Evolutionary conservation across 225 moss, liverwort and hornwort genomes (phyloP).

Genomic region (Antitrichia curtipendula): DNA sequence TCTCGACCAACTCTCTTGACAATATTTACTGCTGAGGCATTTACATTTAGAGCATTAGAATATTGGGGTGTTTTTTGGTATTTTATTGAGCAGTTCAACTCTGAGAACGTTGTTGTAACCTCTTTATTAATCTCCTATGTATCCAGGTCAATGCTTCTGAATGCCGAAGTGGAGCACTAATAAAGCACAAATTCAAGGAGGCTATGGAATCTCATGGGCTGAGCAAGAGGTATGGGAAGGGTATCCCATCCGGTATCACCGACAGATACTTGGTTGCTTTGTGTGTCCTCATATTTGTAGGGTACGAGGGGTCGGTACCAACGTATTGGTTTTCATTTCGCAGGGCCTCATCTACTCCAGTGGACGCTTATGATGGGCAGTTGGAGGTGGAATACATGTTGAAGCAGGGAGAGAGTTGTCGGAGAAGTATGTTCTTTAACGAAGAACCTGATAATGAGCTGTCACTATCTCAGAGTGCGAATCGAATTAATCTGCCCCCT

Average conservation of each 20-base stretch:
- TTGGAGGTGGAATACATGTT: neutral
- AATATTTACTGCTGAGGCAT: neutral
- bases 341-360: constrained; percentile 17
- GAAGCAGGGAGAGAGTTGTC: constrained; percentile 16
- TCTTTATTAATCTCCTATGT: neutral
- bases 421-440: constrained; percentile 6
- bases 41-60: neutral
- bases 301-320: neutral
- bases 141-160: constrained; percentile 76
- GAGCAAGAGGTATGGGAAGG: constrained; percentile 43
- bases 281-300: neutral
- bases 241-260: neutral
- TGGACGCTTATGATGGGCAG: constrained; percentile 7
- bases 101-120: neutral
- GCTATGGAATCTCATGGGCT: constrained; percentile 78
- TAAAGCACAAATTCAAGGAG: constrained; percentile 76
- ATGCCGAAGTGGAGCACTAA: constrained; percentile 63
- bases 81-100: neutral
- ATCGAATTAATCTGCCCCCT: constrained; percentile 6
- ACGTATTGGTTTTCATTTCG: neutral
- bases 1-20: neutral
- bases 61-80: neutral
- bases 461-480: constrained; percentile 5
- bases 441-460: constrained; percentile 27
- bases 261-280: neutral